phyloP scores from a whole-genome alignment of 2,329 filamentous ascomycete species.

The Fusarium lateritium region DNA sequence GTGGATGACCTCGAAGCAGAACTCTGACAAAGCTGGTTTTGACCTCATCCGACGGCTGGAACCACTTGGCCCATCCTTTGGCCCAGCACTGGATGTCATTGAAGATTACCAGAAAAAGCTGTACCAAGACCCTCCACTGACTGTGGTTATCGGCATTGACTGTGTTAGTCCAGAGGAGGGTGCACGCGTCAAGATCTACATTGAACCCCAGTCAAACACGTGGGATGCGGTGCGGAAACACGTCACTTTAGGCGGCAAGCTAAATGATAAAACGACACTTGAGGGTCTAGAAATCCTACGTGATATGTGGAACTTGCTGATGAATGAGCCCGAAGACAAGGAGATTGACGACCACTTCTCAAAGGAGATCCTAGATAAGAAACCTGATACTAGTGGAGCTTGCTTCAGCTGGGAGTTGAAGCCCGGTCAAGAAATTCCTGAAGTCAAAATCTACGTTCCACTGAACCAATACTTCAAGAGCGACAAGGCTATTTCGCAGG shows the following conservation, averaged over 20 bases:
- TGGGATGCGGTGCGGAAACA: conserved; percentile 46
- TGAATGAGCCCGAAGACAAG: conserved; percentile 44
- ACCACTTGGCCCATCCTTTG: conserved; percentile 28
- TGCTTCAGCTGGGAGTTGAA: conserved; percentile 50
- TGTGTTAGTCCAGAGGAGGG: conserved; percentile 46
- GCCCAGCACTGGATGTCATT: conserved; percentile 34
- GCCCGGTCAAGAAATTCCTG: conserved; percentile 41
- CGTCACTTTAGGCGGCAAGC: conserved; percentile 44
- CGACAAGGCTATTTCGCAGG: conserved; percentile 22
- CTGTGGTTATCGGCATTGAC: conserved; percentile 49
- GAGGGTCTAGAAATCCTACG: conserved; percentile 42
- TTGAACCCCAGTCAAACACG: conserved; percentile 43
- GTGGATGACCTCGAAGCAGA: conserved; percentile 41
- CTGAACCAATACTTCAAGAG: conserved; percentile 43
- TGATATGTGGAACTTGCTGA: conserved; percentile 47
- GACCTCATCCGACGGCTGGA: conserved; percentile 43
- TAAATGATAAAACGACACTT: conserved; percentile 38
- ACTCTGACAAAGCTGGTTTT: conserved; percentile 42
- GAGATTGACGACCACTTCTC: conserved; percentile 15
- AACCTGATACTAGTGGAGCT: conserved; percentile 38
- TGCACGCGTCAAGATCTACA: conserved; percentile 49
- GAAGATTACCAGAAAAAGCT: conserved; percentile 38
- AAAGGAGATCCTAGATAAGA: conserved; percentile 27
- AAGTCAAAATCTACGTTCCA: conserved; percentile 50
- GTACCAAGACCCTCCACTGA: conserved; percentile 33